A percentile compares a stretch with the other conserved stretches of the same genome.
Conservation (phyloP, 192 early-diverging fungal species). For the Backusella macrospora region DNA sequence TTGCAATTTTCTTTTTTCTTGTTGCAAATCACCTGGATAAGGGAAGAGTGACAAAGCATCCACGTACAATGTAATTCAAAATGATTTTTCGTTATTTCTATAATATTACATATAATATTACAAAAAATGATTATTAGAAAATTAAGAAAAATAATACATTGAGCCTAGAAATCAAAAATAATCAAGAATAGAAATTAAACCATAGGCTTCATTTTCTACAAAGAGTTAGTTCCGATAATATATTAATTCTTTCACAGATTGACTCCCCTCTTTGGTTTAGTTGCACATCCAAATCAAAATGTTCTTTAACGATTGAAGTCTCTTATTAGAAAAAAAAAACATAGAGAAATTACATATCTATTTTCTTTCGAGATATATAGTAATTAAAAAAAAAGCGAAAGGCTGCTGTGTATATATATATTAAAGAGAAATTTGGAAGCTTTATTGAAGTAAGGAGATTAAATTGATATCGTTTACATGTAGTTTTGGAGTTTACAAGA, state of each 20-base stretch:
- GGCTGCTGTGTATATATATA: not conserved
- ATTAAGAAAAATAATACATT: constrained; percentile 13
- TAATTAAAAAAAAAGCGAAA: too few species aligned
- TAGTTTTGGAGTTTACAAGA: constrained; percentile 40
- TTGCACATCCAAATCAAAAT: too few species aligned
- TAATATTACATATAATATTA: not conserved
- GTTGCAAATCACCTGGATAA: not conserved
- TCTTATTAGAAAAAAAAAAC: not conserved
- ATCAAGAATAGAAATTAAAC: constrained; percentile 9
- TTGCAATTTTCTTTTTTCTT: not conserved
- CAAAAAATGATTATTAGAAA: not conserved
- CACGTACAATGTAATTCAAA: not conserved
- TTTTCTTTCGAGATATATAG: too few species aligned
- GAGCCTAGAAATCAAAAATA: constrained; percentile 8
- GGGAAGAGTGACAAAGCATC: not conserved
- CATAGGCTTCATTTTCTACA: constrained; percentile 4
- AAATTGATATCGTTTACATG: constrained; percentile 16
- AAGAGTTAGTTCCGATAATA: constrained; percentile 3
- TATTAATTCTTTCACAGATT: constrained; percentile 5
- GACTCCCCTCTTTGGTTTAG: not conserved
- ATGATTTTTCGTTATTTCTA: not conserved
- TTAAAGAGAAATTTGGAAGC: not conserved
- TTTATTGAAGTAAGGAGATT: not conserved
- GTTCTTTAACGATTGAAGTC: not conserved
- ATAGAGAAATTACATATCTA: too few species aligned